Conservation (phyloP, 2,329 filamentous ascomycete species). For the Lasiodiplodia sp. region DNA sequence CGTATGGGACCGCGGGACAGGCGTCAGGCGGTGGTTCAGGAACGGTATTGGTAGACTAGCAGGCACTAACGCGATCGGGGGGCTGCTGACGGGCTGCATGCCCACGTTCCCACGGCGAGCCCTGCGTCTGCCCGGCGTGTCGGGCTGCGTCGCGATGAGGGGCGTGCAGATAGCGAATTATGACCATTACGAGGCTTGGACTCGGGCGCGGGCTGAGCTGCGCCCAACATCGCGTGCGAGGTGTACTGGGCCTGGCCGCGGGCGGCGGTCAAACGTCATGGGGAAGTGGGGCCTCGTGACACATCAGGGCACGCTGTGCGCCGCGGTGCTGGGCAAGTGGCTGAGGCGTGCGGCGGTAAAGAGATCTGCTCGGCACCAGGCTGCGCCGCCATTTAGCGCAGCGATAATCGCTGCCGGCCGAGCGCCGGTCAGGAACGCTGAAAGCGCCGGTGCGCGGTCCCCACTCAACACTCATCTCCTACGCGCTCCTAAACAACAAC, state of each 20-base stretch:
- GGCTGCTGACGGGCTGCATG: conserved; percentile 3
- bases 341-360: conserved; percentile 6
- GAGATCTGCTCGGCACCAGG: not conserved
- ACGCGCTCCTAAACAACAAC: conserved; percentile 24
- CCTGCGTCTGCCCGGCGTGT: not conserved
- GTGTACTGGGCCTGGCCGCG: not conserved
- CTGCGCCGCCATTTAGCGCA: conserved; percentile 2
- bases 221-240: not conserved
- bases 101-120: conserved; percentile 7
- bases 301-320: not conserved
- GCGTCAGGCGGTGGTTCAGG: not conserved
- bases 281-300: not conserved
- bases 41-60: conserved; percentile 17
- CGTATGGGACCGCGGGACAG: conserved; percentile 5
- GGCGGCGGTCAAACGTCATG: conserved; percentile 22
- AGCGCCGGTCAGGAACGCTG: not conserved
- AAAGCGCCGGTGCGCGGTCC: conserved; percentile 9
- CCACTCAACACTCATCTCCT: conserved; percentile 23
- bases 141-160: conserved; percentile 6
- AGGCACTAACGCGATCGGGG: conserved; percentile 9
- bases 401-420: conserved; percentile 11
- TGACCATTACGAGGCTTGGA: conserved; percentile 10
- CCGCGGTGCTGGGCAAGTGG: not conserved
- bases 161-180: conserved; percentile 3
- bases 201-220: not conserved